phyloP scores from a whole-genome alignment of 2,329 filamentous ascomycete species.

The Fusarium stilboides region DNA sequence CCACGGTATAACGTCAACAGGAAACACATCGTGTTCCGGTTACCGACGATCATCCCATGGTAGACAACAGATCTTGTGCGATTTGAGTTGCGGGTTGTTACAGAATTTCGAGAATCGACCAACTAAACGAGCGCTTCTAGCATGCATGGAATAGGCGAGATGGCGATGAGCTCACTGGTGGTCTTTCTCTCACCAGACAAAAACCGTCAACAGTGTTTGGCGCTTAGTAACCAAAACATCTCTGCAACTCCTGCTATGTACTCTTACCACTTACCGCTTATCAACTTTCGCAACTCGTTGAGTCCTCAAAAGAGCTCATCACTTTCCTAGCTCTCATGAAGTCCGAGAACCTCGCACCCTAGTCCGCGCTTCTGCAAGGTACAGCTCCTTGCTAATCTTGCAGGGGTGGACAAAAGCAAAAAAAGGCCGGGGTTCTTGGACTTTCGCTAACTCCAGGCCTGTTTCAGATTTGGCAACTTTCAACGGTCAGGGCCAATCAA shows the following conservation, averaged over 20 bases:
- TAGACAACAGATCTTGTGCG: slow-evolving; percentile 18
- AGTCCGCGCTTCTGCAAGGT: slow-evolving; percentile 40
- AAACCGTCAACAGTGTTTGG: slow-evolving; percentile 5
- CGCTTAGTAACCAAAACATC: slow-evolving; percentile 19
- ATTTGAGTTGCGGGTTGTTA: slow-evolving; percentile 32
- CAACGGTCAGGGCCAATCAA: slow-evolving; percentile 34
- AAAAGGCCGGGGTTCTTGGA: slow-evolving; percentile 10
- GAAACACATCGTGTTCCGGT: slow-evolving; percentile 40
- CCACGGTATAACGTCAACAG: slow-evolving; percentile 28
- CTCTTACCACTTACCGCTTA: background rate
- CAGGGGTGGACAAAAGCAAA: slow-evolving; percentile 16
- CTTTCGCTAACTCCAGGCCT: slow-evolving; percentile 35
- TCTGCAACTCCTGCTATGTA: slow-evolving; percentile 1
- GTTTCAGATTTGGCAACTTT: slow-evolving; percentile 37
- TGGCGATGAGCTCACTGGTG: slow-evolving; percentile 10
- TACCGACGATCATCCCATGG: slow-evolving; percentile 35
- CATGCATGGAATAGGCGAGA: slow-evolving; percentile 10
- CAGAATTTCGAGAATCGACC: slow-evolving; percentile 22
- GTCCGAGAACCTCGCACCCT: slow-evolving; percentile 20
- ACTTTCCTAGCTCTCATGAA: background rate
- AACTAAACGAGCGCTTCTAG: slow-evolving; percentile 18
- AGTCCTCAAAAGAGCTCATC: slow-evolving; percentile 17
- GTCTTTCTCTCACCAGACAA: slow-evolving; percentile 5
- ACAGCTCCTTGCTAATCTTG: slow-evolving; percentile 34
- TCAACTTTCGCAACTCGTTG: slow-evolving; percentile 3